Conservation (phyloP, 352 stramenopile genomes). For the Peronospora farinosa region DNA sequence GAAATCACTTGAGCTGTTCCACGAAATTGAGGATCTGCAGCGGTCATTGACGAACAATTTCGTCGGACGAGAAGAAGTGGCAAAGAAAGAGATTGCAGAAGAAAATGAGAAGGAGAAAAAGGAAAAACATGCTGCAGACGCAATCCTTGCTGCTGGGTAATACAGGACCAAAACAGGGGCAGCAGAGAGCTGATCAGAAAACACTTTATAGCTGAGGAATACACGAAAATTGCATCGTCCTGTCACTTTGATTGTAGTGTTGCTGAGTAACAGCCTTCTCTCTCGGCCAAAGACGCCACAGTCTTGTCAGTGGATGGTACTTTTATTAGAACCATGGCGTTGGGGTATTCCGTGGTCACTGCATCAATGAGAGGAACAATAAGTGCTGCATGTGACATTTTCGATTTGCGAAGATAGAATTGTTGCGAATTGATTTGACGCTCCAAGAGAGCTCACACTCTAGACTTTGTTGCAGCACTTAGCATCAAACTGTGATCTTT, state of each 20-base stretch:
- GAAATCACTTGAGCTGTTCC: constrained; percentile 48
- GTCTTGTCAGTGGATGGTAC: too few relatives aligned
- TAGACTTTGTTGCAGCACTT: too few relatives aligned
- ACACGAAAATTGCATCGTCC: constrained; percentile 8
- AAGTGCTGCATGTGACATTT: too few relatives aligned
- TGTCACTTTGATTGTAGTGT: neutral
- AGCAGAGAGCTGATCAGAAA: constrained; percentile 13
- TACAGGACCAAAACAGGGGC: constrained; percentile 9
- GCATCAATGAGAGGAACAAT: too few relatives aligned
- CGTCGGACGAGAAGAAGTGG: constrained; percentile 23
- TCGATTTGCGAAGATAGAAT: too few relatives aligned
- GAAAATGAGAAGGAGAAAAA: constrained; percentile 18
- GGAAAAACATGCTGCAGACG: neutral
- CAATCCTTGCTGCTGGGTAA: neutral
- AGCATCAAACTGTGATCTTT: too few relatives aligned
- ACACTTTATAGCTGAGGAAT: constrained; percentile 10
- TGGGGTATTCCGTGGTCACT: too few relatives aligned
- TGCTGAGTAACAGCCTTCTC: neutral
- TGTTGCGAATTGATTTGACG: too few relatives aligned
- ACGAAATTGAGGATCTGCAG: constrained; percentile 42
- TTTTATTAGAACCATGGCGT: too few relatives aligned
- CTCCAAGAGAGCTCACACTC: too few relatives aligned
- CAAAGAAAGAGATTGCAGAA: constrained; percentile 20
- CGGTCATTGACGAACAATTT: constrained; percentile 20
- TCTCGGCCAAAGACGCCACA: neutral